phyloP scores from a whole-genome alignment of 2,329 filamentous ascomycete genomes.

The Lachnellula arida region DNA sequence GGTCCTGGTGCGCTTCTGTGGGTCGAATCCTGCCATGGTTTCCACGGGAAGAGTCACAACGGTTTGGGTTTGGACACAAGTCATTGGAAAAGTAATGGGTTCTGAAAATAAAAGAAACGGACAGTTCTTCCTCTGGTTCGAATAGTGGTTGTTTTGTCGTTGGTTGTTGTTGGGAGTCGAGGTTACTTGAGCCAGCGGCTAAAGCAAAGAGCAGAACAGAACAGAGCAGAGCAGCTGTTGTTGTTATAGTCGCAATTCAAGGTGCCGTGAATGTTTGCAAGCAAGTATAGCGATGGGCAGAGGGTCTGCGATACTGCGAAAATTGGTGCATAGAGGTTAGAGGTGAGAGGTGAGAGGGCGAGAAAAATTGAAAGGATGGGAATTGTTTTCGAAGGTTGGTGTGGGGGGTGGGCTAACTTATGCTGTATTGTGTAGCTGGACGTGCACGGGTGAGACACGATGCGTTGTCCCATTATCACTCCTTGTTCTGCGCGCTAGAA shows the following conservation, averaged over 20 bases:
- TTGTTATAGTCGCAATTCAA: constrained; percentile 7
- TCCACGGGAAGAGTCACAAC: constrained; percentile 28
- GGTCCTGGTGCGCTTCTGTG: constrained; percentile 25
- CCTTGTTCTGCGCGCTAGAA: constrained; percentile 13
- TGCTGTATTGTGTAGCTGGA: constrained; percentile 17
- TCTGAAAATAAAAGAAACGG: constrained; percentile 12
- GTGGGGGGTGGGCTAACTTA: constrained; percentile 24
- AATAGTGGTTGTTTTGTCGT: background rate
- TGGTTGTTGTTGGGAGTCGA: constrained; percentile 7
- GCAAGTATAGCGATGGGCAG: constrained; percentile 16
- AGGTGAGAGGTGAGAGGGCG: constrained; percentile 7
- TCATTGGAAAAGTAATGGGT: constrained; percentile 26
- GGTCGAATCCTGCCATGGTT: constrained; percentile 30
- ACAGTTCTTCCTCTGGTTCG: constrained; percentile 11
- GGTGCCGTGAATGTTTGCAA: constrained; percentile 14
- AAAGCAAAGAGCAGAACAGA: constrained; percentile 1
- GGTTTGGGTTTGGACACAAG: constrained; percentile 29
- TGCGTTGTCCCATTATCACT: constrained; percentile 27
- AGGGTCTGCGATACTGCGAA: constrained; percentile 13
- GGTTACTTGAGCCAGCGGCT: constrained; percentile 19
- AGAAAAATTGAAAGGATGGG: constrained; percentile 15
- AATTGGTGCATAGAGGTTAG: constrained; percentile 15
- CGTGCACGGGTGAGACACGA: constrained; percentile 25
- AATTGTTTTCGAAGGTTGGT: constrained; percentile 10
- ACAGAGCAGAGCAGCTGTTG: background rate